Base-by-base conservation (phyloP, 352 stramenopile genomes). In the Phytophthora meadii region DNA sequence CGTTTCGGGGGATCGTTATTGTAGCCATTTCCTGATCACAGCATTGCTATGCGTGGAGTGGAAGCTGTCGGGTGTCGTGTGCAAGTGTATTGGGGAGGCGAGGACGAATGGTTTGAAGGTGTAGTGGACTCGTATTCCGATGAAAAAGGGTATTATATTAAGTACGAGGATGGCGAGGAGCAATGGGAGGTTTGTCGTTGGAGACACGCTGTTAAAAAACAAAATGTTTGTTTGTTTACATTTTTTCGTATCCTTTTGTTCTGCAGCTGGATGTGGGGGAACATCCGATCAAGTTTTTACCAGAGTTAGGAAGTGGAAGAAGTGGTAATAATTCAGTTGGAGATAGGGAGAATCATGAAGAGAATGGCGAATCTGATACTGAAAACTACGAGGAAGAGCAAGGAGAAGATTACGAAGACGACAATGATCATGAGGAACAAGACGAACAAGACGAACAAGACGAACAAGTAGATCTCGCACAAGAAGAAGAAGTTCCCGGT, bases 91-190 rank as follows among this genome's bases (percentile, higher is more conserved):
- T 93, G 82, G 85, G 81, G 88, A 57, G 79, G 70, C 12, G 81
- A 92, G 25, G 60, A 63, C 44, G 79, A 74, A 59, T 93, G 82
- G 85, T 93, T 89, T 36, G 72, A 88, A 5, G 85, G 85, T 10
- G 58, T 77, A n/a, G 69, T 92, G n/a, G 52, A 30, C 9, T 48
- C 56, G 1, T 84, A 74, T 28, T 64, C 64, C 1, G 19, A 52
- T 1, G 59, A 74, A 14, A 71, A 49, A 27, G 81, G 84, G 15
- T 90, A 83, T 52, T 89, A 79, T 54, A 68, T 93, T n/a, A 56
- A 76, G 51, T 93, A 93, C 45, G 81, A 90, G 48, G 85, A 93
- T 56, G 81, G 85, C 28, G 82, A 93, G 49, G 72, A 90, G 65
- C 85, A 91, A 56, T 93, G 85, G 85, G 85, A 93, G 79, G 71